Base-by-base conservation (phyloP, 1,284 basidiomycete species). In the Cryptococcus sp. region DNA sequence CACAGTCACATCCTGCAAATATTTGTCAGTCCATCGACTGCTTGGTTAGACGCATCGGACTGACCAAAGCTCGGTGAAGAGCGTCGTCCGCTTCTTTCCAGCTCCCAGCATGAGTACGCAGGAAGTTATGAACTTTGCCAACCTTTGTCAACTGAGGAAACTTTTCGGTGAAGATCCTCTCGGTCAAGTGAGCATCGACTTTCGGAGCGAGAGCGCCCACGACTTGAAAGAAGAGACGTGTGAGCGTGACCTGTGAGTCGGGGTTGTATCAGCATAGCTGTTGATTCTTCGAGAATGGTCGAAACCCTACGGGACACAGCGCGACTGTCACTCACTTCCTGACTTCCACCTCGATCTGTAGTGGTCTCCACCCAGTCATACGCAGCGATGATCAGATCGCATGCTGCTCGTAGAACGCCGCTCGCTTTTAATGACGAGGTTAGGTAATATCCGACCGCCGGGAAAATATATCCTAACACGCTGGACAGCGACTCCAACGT, bases 321-420 rank as follows among this genome's bases (percentile, higher is more conserved):
- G 8, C 8, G 8, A 8, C 30, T 13, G 16, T 17, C 5, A 17
- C 68, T 55, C 38, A 75, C 73, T 47, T 62, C 52, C 50, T 72
- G 73, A 57, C 74, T 71, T 8, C 75, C 73, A 16, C 68, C 66
- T 13, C 46, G 39, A 52, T 77, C 75, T 5, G 47, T 47, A 1
- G 65, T 72, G 0, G 39, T 57, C 19, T 61, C 47, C 0, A 60
- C 61, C 75, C 75, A 77, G 5, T 43, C 47, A 66, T 66, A 70
- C 0, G 62, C 57, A 0, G 52, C 55, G 1, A 62, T 55, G 1
- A 71, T 57, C n/a, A 75, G 46, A 7, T 40, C 25, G 1, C 57
- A 54, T 11, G 67, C 30, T 3, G 47, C 51, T 1, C 16, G 19
- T 3, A 72, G 47, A 8, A 73, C 39, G 1, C 45, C 42, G 16